Percentiles rank a stretch among this genome's conserved stretches.
Evolutionary conservation across 768 basidiomycete species (phyloP).

Genomic region (Crassisporium funariophilum): DNA sequence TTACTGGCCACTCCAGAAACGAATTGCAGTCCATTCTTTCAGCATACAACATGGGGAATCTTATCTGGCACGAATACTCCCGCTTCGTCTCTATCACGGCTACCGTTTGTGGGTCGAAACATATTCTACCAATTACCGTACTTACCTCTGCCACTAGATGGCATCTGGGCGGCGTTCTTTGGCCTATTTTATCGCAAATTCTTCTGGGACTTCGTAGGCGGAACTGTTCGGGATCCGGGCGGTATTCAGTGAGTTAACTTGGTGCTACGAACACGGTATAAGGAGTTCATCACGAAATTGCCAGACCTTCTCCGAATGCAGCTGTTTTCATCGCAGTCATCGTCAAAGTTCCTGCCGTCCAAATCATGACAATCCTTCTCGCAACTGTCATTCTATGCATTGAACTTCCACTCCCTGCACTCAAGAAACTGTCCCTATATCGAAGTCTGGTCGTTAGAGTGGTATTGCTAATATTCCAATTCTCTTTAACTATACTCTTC

Average conservation of each 20-base stretch:
- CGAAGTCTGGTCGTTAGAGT: constrained; percentile 67
- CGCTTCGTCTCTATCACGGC: constrained; percentile 71
- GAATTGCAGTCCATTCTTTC: constrained; percentile 7
- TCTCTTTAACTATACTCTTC: constrained; percentile 63
- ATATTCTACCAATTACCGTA: neutral
- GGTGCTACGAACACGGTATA: neutral
- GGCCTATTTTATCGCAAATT: constrained; percentile 88
- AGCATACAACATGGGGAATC: constrained; percentile 64
- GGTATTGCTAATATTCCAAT: constrained; percentile 64
- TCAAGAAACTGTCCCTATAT: constrained; percentile 59
- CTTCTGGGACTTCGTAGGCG: constrained; percentile 95
- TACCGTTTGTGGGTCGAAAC: constrained; percentile 62
- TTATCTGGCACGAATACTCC: constrained; percentile 81
- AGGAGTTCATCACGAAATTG: neutral
- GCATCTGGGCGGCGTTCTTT: constrained; percentile 80
- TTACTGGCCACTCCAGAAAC: no score
- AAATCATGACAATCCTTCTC: constrained; percentile 63
- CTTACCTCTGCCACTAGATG: constrained; percentile 46
- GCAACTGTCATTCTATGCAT: constrained; percentile 62
- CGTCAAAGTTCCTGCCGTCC: constrained; percentile 77
- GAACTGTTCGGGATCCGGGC: constrained; percentile 75
- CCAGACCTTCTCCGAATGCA: constrained; percentile 60
- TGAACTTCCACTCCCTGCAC: constrained; percentile 68
- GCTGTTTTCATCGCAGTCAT: constrained; percentile 72
- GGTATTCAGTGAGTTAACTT: constrained; percentile 66